These are phyloP conservation scores for Aspergillus nidulans DNA, from an alignment of 495 filamentous ascomycete genomes.

Conservation along the genomic window DNA sequence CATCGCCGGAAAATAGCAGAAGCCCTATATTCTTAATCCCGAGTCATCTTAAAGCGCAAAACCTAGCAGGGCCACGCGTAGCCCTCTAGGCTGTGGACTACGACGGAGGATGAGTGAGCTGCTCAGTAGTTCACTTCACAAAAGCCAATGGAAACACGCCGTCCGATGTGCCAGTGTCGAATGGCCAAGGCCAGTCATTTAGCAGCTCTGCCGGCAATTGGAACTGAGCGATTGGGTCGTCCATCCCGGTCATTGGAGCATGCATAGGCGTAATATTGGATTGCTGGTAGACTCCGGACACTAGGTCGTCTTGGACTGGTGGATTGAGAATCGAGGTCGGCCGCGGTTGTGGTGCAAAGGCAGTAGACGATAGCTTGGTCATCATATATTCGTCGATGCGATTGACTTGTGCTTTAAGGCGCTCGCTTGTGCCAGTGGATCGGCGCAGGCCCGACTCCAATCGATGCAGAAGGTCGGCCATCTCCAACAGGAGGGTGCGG, in stretches of 20 bases:
- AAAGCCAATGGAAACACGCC: not conserved
- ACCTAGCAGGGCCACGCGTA: too few relatives aligned
- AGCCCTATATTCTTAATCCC: too few relatives aligned
- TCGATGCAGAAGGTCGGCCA: slow-evolving; percentile 4
- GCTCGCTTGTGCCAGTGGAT: slow-evolving; percentile 3
- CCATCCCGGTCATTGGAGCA: not conserved
- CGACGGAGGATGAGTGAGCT: too few relatives aligned
- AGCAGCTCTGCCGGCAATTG: not conserved
- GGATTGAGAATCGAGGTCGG: not conserved
- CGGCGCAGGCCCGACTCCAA: not conserved
- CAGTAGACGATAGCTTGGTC: not conserved
- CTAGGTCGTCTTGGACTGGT: not conserved
- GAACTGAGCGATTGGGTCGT: not conserved
- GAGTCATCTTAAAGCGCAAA: too few relatives aligned
- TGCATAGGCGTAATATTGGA: not conserved
- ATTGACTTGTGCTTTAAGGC: not conserved
- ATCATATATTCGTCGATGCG: slow-evolving; percentile 2
- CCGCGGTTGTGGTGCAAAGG: not conserved
- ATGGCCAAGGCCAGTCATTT: slow-evolving; percentile 2
- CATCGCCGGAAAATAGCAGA: too few relatives aligned
- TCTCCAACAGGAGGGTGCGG: not conserved
- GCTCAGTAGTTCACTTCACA: not conserved
- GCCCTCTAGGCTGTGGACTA: too few relatives aligned
- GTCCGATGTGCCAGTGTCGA: not conserved
- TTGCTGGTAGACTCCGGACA: not conserved